phyloP scores from a whole-genome alignment of 2,329 filamentous ascomycete species.

The Talaromyces sp. region DNA sequence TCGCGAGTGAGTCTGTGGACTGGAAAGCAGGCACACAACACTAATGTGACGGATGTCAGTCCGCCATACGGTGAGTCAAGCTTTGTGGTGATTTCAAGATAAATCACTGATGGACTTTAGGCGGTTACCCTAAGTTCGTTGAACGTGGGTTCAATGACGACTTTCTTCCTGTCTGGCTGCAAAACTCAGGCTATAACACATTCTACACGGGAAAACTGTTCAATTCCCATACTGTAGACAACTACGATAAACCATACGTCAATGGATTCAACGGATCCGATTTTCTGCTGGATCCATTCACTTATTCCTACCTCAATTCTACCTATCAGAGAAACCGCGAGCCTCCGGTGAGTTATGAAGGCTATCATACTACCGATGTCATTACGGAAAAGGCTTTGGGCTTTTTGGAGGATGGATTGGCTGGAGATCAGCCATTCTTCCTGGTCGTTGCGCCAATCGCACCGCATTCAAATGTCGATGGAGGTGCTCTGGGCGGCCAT shows the following conservation, averaged over 20 bases:
- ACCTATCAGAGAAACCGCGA: conserved; percentile 61
- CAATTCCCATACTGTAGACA: conserved; percentile 49
- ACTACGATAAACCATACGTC: conserved; percentile 44
- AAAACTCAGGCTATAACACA: conserved; percentile 51
- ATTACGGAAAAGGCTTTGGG: conserved; percentile 57
- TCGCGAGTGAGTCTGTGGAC: conserved; percentile 64
- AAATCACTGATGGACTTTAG: conserved; percentile 18
- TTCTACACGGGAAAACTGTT: conserved; percentile 57
- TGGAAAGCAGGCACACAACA: conserved; percentile 65
- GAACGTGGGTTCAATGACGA: conserved; percentile 49
- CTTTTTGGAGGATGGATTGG: conserved; percentile 60
- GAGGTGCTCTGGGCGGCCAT: conserved; percentile 26
- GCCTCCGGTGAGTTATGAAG: conserved; percentile 53
- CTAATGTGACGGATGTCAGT: conserved; percentile 61
- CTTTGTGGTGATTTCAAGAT: not conserved
- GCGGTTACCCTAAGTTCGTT: conserved; percentile 51
- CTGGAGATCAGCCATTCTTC: conserved; percentile 60
- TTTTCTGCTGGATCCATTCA: conserved; percentile 44
- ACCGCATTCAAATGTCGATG: conserved; percentile 59
- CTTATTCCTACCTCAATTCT: conserved; percentile 65
- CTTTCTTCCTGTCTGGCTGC: conserved; percentile 53
- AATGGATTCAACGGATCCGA: conserved; percentile 41
- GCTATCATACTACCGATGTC: conserved; percentile 57
- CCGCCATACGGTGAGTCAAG: conserved; percentile 49
- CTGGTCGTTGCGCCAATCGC: conserved; percentile 63